Evolutionary conservation across 805 yeast genomes (phyloP).

Genomic region (Hanseniaspora guilliermondii): DNA sequence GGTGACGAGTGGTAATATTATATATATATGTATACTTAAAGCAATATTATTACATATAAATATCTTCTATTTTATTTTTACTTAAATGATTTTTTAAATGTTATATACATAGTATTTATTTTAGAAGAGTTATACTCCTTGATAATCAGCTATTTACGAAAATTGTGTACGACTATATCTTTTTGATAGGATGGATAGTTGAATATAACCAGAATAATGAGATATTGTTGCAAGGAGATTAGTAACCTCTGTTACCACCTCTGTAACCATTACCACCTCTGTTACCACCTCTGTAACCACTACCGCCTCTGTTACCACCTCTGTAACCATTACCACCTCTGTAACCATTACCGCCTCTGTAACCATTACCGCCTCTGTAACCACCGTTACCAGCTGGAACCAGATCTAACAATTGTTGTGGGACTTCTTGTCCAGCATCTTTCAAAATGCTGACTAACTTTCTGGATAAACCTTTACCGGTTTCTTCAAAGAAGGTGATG

Average conservation of each 20-base stretch:
- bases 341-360: constrained; percentile 35
- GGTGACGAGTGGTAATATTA: constrained; percentile 20
- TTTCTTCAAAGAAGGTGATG: constrained; percentile 82
- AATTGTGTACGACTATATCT: no score
- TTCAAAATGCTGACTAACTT: constrained; percentile 78
- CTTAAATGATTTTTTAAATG: background rate
- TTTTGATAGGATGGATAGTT: no score
- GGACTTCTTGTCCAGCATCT: constrained; percentile 89
- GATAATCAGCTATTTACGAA: no score
- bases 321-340: constrained; percentile 27
- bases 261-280: constrained; percentile 32
- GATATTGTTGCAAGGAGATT: no score
- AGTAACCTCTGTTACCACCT: constrained; percentile 22
- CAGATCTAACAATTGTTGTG: constrained; percentile 64
- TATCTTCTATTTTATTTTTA: background rate
- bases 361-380: constrained; percentile 36
- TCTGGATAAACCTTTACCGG: constrained; percentile 76
- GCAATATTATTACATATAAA: background rate
- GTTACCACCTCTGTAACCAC: constrained; percentile 29
- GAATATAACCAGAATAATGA: no score
- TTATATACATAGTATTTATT: no score
- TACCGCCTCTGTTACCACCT: constrained; percentile 26
- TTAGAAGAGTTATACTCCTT: no score
- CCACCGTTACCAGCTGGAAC: constrained; percentile 53
- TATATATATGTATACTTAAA: background rate